Base-by-base conservation (phyloP, 208 protist species). In the Trypanosoma avium region DNA sequence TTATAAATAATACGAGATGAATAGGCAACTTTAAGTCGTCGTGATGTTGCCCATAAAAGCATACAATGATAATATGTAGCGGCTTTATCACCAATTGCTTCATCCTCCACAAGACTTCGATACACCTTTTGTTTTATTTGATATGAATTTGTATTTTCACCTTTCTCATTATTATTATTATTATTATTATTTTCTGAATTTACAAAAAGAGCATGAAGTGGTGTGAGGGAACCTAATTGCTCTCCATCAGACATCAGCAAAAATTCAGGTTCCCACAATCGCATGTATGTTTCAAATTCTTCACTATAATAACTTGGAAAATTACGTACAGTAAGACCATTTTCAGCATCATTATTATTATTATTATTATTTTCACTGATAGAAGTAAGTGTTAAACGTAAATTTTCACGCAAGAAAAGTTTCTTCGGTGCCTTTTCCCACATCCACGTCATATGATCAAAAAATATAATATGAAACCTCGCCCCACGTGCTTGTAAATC, bases 191-290 rank as follows among this genome's bases (percentile, higher is more conserved):
- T 19, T n/a, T 56, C 29, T 38, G 42, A 43, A 35, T 29, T 48
- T 17, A 46, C 15, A 53, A 88, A 94, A 54, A 90, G 63, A 26
- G 61, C 50, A 48, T 87, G 79, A 49, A 94, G 66, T 43, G 42
- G 35, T 22, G 67, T 83, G 5, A 75, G 73, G 22, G 60, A 59
- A 33, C 73, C 88, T 15, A 95, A 75, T 70, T 97, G 87, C 72
- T 97, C 92, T 42, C 82, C 92, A 62, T 97, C 92, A 26, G 82
- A 84, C 59, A 94, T 87, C 50, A 97, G 69, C 17, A 97, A 61
- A 69, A 94, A 97, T 77, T 94, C 84, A 1, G 92, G 92, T 54
- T 92, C 82, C 73, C 78, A 86, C 46, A 71, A 45, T 46, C 58
- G 54, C 21, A 93, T 49, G 77, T 93, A 85, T 21, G 57, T 57